phyloP scores from a whole-genome alignment of 2,329 filamentous ascomycete species.

The Hirsutella rhossiliensis region DNA sequence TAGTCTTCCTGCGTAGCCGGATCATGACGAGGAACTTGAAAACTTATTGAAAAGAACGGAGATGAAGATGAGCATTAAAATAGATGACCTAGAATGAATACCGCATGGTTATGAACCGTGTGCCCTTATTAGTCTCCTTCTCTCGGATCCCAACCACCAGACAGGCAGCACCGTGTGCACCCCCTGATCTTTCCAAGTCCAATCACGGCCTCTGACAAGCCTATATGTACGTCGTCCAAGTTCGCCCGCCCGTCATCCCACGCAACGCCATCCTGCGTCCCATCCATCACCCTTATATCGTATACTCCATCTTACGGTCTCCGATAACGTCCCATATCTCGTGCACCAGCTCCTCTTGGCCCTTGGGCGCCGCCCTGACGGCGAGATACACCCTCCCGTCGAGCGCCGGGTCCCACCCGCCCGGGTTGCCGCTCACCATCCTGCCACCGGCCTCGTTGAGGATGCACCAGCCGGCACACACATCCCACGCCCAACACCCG shows the following conservation, averaged over 20 bases:
- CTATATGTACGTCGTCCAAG: background rate
- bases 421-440: conserved; percentile 62
- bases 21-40: no score
- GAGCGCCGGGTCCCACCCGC: conserved; percentile 52
- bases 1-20: no score
- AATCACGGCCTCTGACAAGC: background rate
- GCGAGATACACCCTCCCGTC: conserved; percentile 52
- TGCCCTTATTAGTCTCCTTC: no score
- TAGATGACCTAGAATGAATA: no score
- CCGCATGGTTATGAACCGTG: no score
- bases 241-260: background rate
- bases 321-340: conserved; percentile 53
- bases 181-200: no score
- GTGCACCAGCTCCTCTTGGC: conserved; percentile 49
- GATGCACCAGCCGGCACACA: conserved; percentile 71
- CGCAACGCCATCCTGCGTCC: no score
- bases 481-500: conserved; percentile 78
- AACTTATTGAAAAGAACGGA: no score
- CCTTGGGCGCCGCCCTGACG: conserved; percentile 44
- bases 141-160: no score
- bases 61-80: no score
- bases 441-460: conserved; percentile 61
- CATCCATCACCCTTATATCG: background rate
- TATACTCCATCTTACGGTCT: conserved; percentile 38
- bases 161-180: no score